These are phyloP conservation scores for Xylona heveae DNA, from an alignment of 495 filamentous ascomycete species.

Conservation along the genomic window DNA sequence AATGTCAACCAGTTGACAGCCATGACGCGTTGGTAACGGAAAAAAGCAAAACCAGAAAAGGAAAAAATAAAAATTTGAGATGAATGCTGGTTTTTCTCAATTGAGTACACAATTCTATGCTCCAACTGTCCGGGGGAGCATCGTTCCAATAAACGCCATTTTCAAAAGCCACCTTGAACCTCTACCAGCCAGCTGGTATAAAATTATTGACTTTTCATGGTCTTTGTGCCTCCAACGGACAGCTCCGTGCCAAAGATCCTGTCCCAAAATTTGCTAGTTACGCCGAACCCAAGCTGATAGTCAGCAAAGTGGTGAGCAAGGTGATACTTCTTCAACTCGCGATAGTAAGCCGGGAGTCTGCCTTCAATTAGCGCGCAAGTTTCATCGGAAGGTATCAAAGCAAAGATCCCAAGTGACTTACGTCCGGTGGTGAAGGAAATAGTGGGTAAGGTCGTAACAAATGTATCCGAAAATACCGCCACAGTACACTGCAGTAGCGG, in stretches of 20 bases:
- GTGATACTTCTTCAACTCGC: constrained; percentile 86
- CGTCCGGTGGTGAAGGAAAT: constrained; percentile 97
- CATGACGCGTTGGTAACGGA: no score
- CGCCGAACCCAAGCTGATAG: constrained; percentile 93
- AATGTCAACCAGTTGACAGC: no score
- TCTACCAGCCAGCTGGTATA: no score
- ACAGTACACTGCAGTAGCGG: constrained; percentile 55
- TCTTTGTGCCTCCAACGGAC: no score
- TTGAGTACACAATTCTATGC: no score
- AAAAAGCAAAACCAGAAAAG: no score
- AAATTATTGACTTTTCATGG: no score
- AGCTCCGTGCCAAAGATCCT: constrained; percentile 76
- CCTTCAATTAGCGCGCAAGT: constrained; percentile 1
- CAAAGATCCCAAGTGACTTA: constrained; percentile 18
- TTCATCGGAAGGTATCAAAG: constrained; percentile 5
- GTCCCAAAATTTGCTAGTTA: constrained; percentile 98
- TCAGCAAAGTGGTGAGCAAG: constrained; percentile 93
- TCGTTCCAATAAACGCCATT: no score
- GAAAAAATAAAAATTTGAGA: no score
- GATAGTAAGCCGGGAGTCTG: constrained; percentile 68
- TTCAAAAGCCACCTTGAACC: no score
- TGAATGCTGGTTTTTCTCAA: no score
- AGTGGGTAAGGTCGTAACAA: constrained; percentile 93
- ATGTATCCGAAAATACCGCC: constrained; percentile 92
- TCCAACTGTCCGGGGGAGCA: no score